Percentiles rank a stretch among this genome's conserved stretches.
phyloP scores from a whole-genome alignment of 202 grass and related monocot species.

The Schoenoplectus tabernaemontani region DNA sequence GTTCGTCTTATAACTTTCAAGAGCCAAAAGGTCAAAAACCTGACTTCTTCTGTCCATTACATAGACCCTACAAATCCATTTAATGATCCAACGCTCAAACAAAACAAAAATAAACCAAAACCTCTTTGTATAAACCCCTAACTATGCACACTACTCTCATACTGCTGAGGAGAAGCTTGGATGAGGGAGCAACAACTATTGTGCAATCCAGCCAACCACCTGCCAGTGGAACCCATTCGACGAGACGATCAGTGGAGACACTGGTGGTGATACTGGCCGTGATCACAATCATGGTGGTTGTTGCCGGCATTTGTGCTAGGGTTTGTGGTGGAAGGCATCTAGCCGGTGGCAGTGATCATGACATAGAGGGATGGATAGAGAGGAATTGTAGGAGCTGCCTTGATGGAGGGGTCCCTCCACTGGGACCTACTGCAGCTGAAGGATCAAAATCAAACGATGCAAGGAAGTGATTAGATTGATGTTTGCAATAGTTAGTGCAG shows the following conservation, averaged over 20 bases:
- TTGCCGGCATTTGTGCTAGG: constrained; percentile 64
- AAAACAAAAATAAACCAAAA: not conserved
- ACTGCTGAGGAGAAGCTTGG: constrained; percentile 7
- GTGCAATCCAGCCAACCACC: constrained; percentile 5
- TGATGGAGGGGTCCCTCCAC: constrained; percentile 49
- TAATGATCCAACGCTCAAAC: constrained; percentile 4
- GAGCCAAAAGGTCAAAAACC: constrained; percentile 15
- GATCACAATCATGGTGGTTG: constrained; percentile 63
- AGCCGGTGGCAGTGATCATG: constrained; percentile 27
- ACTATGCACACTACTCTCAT: constrained; percentile 7
- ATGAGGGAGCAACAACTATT: constrained; percentile 1
- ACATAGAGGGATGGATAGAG: constrained; percentile 73
- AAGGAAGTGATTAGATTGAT: constrained; percentile 32
- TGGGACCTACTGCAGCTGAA: not conserved
- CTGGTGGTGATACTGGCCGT: constrained; percentile 78
- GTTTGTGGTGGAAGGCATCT: constrained; percentile 54
- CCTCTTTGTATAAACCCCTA: not conserved
- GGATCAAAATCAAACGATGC: constrained; percentile 30
- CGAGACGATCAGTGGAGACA: constrained; percentile 54
- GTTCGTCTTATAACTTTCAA: not conserved
- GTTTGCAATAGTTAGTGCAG: not conserved
- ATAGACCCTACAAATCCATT: constrained; percentile 11
- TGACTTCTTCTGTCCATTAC: constrained; percentile 9
- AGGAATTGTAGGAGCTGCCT: constrained; percentile 69
- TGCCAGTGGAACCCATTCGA: constrained; percentile 14